Percentiles rank a stretch among this genome's conserved stretches.
Evolutionary conservation across 2,329 filamentous ascomycete species (phyloP).

Genomic region (Epichloe amarillans): DNA sequence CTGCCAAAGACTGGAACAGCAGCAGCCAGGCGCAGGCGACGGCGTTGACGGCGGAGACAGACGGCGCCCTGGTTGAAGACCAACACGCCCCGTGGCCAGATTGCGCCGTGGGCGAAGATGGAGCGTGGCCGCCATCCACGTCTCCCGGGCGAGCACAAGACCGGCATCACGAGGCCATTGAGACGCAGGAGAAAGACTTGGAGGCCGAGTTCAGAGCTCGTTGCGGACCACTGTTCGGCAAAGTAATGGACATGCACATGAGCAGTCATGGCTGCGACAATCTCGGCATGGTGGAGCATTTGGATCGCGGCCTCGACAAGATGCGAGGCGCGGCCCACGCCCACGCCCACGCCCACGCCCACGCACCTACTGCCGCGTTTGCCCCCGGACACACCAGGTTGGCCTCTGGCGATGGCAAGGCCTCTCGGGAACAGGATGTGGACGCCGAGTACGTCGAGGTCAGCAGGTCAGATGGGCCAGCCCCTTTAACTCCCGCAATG

Average conservation of each 20-base stretch:
- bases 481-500: not conserved
- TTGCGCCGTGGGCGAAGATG: conserved; percentile 29
- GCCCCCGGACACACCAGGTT: conserved; percentile 19
- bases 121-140: conserved; percentile 23
- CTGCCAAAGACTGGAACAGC: conserved; percentile 27
- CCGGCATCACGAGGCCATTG: conserved; percentile 25
- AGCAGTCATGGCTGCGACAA: conserved; percentile 19
- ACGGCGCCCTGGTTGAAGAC: conserved; percentile 18
- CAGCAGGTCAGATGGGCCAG: conserved; percentile 13
- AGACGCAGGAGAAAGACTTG: conserved; percentile 33
- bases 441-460: conserved; percentile 24
- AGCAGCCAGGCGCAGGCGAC: conserved; percentile 6
- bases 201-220: conserved; percentile 34
- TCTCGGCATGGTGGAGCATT: conserved; percentile 33
- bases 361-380: conserved; percentile 10
- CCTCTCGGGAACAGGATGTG: conserved; percentile 13
- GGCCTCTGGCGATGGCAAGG: conserved; percentile 11
- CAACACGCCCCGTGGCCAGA: conserved; percentile 33
- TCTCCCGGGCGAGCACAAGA: conserved; percentile 26
- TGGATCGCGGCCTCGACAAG: conserved; percentile 32
- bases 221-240: conserved; percentile 32
- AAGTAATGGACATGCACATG: conserved; percentile 24
- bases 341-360: not conserved
- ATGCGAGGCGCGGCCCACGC: conserved; percentile 20
- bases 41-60: conserved; percentile 8